Conservation (phyloP, 768 basidiomycete species). For the Gymnopilus junonius region DNA sequence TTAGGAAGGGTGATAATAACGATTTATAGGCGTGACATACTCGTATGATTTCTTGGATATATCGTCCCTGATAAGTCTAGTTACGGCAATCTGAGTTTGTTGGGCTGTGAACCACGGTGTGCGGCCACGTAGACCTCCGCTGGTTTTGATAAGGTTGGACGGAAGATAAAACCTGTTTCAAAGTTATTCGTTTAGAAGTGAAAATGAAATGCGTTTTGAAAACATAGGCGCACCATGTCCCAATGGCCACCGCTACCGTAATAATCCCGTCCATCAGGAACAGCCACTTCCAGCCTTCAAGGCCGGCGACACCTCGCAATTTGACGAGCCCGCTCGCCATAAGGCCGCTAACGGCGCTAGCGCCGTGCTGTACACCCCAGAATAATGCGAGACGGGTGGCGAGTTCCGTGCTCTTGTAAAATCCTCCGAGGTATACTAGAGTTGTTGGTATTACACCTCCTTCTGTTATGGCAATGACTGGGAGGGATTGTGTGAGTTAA, state of each 20-base stretch:
- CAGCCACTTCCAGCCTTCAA: constrained; percentile 48
- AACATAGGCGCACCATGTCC: constrained; percentile 32
- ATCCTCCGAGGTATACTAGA: constrained; percentile 45
- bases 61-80: constrained; percentile 42
- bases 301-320: constrained; percentile 35
- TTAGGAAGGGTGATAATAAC: background rate
- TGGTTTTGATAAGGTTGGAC: constrained; percentile 28
- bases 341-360: constrained; percentile 43
- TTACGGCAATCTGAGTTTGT: constrained; percentile 39
- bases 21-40: constrained; percentile 23
- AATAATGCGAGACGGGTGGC: constrained; percentile 45
- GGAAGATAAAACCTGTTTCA: constrained; percentile 41
- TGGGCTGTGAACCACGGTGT: constrained; percentile 40
- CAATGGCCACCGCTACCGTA: constrained; percentile 35
- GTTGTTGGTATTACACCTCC: constrained; percentile 43
- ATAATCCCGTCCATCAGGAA: constrained; percentile 44
- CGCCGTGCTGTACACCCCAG: constrained; percentile 44
- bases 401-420: constrained; percentile 49
- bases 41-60: constrained; percentile 41
- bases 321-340: constrained; percentile 45
- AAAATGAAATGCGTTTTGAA: background rate
- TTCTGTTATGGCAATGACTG: constrained; percentile 46
- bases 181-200: background rate
- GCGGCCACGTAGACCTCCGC: constrained; percentile 36
- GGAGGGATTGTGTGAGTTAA: constrained; percentile 12